A percentile compares a stretch with the other conserved stretches of the same genome.
Conservation (phyloP, 371 early-diverging fungal species). For the Apophysomyces variabilis region DNA sequence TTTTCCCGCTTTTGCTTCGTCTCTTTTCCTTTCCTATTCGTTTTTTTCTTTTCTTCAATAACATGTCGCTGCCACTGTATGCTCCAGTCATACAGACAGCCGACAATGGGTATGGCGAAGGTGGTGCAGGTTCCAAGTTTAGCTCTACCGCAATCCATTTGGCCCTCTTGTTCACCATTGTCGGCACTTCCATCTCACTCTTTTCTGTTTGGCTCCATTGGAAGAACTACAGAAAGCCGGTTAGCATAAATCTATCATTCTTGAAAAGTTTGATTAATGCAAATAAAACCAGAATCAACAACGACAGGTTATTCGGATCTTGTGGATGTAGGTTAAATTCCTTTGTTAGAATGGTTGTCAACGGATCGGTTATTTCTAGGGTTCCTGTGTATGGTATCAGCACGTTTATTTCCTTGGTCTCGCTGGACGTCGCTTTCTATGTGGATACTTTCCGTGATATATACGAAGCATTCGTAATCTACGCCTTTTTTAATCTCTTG, state of each 20-base stretch:
- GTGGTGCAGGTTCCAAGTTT: conserved; percentile 66
- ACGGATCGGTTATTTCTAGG: conserved; percentile 43
- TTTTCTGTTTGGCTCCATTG: conserved; percentile 83
- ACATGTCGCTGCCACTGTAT: conserved; percentile 10
- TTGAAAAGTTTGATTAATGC: conserved; percentile 2
- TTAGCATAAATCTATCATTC: conserved; percentile 33
- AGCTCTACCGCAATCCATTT: conserved; percentile 54
- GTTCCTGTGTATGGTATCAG: conserved; percentile 92
- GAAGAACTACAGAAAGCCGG: conserved; percentile 91
- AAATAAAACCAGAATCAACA: conserved; percentile 67
- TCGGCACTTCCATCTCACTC: conserved; percentile 72
- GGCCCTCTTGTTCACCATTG: conserved; percentile 61
- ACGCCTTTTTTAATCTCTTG: conserved; percentile 90
- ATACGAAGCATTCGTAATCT: conserved; percentile 97
- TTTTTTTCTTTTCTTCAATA: background rate
- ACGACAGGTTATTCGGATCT: conserved; percentile 84
- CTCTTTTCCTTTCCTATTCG: background rate
- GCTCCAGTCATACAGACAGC: conserved; percentile 4
- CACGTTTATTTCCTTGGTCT: conserved; percentile 80
- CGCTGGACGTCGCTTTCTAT: conserved; percentile 79
- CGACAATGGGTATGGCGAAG: conserved; percentile 38
- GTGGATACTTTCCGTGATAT: conserved; percentile 93
- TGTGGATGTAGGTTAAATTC: conserved; percentile 75
- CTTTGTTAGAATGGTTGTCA: background rate
- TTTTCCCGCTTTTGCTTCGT: conserved; percentile 2